Base-by-base conservation (phyloP, 208 protist species). In the Eutreptiella sp. region DNA sequence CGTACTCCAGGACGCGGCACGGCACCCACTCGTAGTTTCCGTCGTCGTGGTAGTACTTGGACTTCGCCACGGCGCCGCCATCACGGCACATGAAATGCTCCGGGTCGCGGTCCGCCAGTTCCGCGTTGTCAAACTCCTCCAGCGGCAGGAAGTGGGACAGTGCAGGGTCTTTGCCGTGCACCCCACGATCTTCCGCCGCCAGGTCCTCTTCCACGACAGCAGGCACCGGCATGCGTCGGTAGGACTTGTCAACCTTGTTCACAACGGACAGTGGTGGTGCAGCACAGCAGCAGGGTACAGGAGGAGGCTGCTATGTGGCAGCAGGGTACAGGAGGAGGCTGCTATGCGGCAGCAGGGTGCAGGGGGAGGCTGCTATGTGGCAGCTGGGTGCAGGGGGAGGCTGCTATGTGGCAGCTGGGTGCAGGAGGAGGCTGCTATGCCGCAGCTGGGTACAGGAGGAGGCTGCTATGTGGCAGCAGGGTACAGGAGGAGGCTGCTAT, bases 121-220 rank as follows among this genome's bases (percentile, higher is more conserved):
- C 78, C 9, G 35, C 47, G 58, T 77, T 80, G 59, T 90, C 87
- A 60, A 93, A 93, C 70, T 90, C 80, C 58, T 89, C 84, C 24
- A 90, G 58, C n/a, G 72, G 59, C 52, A 83, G 81, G 61, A 85
- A 93, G 31, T 63, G 78, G 24, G 60, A 63, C 53, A 69, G 70
- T 23, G 55, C 24, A 14, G 53, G 53, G 43, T 61, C 53, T 19
- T 46, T 26, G 27, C 53, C 53, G 24, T 50, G 16, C 27, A 61
- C 14, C 24, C 38, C 53, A 5, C 23, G 34, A 7, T 9, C 24
- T 11, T 5, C 36, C 35, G 27, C 41, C 24, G 38, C 7, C 16
- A 38, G 3, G 28, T 68, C 47, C 28, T 34, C 9, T 4, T 33
- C 1, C 4, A 38, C 28, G 3, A 62, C 34, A 1, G 60, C 62